These are phyloP conservation scores for Dothistroma pini DNA, from an alignment of 2,329 filamentous ascomycete species.

Conservation along the genomic window DNA sequence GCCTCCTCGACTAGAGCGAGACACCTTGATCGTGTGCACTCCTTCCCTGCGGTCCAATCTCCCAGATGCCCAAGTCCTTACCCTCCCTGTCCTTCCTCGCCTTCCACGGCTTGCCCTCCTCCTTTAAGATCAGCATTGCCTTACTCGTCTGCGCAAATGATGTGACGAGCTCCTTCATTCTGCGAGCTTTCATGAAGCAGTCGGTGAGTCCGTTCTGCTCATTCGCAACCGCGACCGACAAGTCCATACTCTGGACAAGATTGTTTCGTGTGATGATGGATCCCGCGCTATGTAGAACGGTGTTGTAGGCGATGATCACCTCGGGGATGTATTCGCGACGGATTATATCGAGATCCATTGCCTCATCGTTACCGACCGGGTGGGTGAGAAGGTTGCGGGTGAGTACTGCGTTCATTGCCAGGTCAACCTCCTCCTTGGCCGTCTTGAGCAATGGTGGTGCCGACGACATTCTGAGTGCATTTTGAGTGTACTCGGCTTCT, in stretches of 20 bases:
- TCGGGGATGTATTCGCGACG: constrained; percentile 81
- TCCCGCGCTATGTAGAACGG: constrained; percentile 74
- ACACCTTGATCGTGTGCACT: neutral
- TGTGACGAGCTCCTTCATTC: constrained; percentile 46
- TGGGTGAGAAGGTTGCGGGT: constrained; percentile 30
- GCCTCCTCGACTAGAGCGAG: constrained; percentile 5
- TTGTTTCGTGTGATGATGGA: constrained; percentile 70
- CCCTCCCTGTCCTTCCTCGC: constrained; percentile 43
- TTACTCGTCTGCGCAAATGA: constrained; percentile 74
- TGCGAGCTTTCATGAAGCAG: constrained; percentile 38
- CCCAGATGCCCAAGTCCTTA: constrained; percentile 45
- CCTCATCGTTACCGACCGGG: constrained; percentile 47
- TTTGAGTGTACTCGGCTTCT: constrained; percentile 38
- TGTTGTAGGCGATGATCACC: constrained; percentile 77
- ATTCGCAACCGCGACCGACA: constrained; percentile 71
- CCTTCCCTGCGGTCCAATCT: constrained; percentile 32
- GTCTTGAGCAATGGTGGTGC: constrained; percentile 34
- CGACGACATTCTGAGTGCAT: constrained; percentile 18
- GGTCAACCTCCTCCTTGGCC: constrained; percentile 39
- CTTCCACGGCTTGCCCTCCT: constrained; percentile 39
- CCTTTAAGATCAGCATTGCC: constrained; percentile 56
- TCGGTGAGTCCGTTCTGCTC: constrained; percentile 34
- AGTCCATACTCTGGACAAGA: constrained; percentile 80
- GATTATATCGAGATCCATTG: constrained; percentile 60
- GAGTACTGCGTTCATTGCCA: constrained; percentile 39